Percentiles rank a stretch among this genome's conserved stretches.
Conservation (phyloP, 345 rosid genomes). For the Moricandia moricandioides region DNA sequence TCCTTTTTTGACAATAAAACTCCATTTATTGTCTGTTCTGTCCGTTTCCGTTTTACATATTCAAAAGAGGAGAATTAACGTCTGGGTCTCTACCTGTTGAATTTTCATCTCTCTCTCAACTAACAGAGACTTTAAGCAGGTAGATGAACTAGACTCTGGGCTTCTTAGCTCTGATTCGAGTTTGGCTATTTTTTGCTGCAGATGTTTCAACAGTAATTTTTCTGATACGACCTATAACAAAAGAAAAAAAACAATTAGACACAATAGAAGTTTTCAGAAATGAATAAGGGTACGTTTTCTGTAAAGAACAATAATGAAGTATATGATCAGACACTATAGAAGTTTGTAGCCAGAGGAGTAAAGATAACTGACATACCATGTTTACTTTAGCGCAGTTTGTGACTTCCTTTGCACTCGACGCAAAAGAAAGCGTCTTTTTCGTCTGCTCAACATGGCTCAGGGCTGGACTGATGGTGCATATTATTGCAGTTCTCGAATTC, state of each 20-base stretch:
- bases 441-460: slow-evolving; percentile 91
- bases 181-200: slow-evolving; percentile 91
- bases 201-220: slow-evolving; percentile 66
- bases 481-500: slow-evolving; percentile 92
- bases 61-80: neutral
- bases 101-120: slow-evolving; percentile 72
- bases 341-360: neutral
- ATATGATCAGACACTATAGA: neutral
- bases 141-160: slow-evolving; percentile 66
- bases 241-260: neutral
- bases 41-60: neutral
- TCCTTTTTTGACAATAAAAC: neutral
- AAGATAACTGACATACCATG: slow-evolving; percentile 56
- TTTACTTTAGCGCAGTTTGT: slow-evolving; percentile 85
- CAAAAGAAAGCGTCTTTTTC: slow-evolving; percentile 80
- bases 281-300: neutral
- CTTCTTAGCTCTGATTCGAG: slow-evolving; percentile 84
- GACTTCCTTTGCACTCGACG: slow-evolving; percentile 93
- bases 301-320: neutral
- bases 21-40: neutral
- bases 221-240: slow-evolving; percentile 64
- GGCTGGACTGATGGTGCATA: slow-evolving; percentile 95
- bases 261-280: neutral
- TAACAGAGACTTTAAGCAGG: slow-evolving; percentile 57
- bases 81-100: slow-evolving; percentile 54